phyloP scores from a whole-genome alignment of 73 alveolate genomes.

The Diophrys sp. region DNA sequence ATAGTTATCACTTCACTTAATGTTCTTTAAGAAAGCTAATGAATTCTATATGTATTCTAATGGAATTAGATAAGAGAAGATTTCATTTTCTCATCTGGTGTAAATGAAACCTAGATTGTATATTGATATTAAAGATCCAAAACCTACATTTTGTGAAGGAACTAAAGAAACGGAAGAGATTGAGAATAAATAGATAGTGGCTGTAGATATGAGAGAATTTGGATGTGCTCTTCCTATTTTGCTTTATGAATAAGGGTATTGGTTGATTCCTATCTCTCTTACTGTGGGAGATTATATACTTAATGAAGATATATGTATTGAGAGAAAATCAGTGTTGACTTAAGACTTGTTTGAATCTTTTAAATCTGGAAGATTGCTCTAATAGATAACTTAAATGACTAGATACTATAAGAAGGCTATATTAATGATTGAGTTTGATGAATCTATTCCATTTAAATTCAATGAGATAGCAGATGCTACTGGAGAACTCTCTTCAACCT shows the following conservation, averaged over 20 bases:
- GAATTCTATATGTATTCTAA: neutral
- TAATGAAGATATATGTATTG: conserved; percentile 79
- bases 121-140: conserved; percentile 11
- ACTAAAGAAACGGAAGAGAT: neutral
- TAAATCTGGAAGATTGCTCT: conserved; percentile 71
- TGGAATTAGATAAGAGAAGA: neutral
- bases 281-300: conserved; percentile 90
- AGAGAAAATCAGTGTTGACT: conserved; percentile 89
- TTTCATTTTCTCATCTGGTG: neutral
- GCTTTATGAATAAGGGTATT: conserved; percentile 11
- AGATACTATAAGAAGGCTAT: conserved; percentile 72
- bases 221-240: conserved; percentile 10
- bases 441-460: conserved; percentile 5
- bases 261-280: conserved; percentile 62
- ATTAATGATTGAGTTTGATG: conserved; percentile 88
- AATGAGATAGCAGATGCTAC: neutral
- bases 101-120: conserved; percentile 1
- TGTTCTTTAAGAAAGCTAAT: neutral
- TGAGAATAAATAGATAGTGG: neutral
- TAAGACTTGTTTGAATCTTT: conserved; percentile 85
- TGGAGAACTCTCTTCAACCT: neutral
- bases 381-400: conserved; percentile 74
- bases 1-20: neutral
- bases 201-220: conserved; percentile 16
- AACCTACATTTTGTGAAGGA: neutral